phyloP scores from a whole-genome alignment of 768 basidiomycete genomes.

The Cyathus striatus region DNA sequence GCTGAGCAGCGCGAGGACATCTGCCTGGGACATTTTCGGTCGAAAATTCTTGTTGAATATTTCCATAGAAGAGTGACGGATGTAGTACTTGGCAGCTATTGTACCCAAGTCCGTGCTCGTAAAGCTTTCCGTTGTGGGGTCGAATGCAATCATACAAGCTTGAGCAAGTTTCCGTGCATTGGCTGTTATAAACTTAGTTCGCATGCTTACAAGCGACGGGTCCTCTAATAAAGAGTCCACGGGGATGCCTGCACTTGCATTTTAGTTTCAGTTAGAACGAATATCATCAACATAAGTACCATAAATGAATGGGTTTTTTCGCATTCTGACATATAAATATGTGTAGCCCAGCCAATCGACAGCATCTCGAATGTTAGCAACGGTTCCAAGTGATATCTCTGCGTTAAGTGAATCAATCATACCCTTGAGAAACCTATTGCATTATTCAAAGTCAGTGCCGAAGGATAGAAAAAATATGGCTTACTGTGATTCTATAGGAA shows the following conservation, averaged over 20 bases:
- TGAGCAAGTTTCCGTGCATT: slow-evolving; percentile 66
- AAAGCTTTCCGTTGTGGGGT: slow-evolving; percentile 52
- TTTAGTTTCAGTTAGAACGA: too few species aligned
- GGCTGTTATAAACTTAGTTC: slow-evolving; percentile 57
- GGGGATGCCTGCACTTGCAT: too few species aligned
- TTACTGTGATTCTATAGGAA: slow-evolving; percentile 94
- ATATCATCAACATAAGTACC: too few species aligned
- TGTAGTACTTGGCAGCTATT: slow-evolving; percentile 96
- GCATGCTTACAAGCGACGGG: slow-evolving; percentile 64
- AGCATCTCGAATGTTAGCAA: slow-evolving; percentile 79
- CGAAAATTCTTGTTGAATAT: slow-evolving; percentile 79
- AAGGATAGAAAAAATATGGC: slow-evolving; percentile 14
- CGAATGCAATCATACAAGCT: slow-evolving; percentile 79
- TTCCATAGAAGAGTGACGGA: slow-evolving; percentile 80
- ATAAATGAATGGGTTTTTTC: slow-evolving; percentile 83
- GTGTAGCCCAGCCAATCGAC: slow-evolving; percentile 96
- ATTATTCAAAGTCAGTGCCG: slow-evolving; percentile 4
- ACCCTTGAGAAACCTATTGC: slow-evolving; percentile 66
- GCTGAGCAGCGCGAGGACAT: slow-evolving; percentile 81
- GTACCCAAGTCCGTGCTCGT: slow-evolving; percentile 87
- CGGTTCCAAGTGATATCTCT: slow-evolving; percentile 92
- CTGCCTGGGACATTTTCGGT: slow-evolving; percentile 87
- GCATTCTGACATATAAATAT: slow-evolving; percentile 93
- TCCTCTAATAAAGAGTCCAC: slow-evolving; percentile 67
- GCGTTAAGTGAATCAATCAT: slow-evolving; percentile 92